A percentile compares a stretch with the other conserved stretches of the same genome.
Evolutionary conservation across 2,329 filamentous ascomycete genomes (phyloP).

Genomic region (Venturiaceae sp.): DNA sequence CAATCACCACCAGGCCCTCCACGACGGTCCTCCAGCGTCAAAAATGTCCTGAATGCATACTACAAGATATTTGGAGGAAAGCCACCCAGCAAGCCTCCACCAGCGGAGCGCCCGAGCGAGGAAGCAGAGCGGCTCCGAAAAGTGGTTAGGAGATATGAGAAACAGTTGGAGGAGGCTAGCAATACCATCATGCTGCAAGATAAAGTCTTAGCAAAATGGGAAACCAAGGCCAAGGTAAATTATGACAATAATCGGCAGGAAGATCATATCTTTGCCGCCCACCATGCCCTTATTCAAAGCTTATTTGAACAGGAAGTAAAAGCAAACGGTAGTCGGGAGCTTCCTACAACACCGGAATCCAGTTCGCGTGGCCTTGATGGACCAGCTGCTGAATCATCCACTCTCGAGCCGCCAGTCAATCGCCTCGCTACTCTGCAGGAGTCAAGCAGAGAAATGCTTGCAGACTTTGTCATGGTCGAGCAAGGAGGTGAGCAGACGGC

Average conservation of each 20-base stretch:
- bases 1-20: neutral
- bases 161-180: slow-evolving; percentile 8
- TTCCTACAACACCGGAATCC: too few species aligned
- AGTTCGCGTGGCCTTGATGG: neutral
- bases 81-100: neutral
- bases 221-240: slow-evolving; percentile 3
- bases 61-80: slow-evolving; percentile 8
- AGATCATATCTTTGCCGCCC: neutral
- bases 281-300: neutral
- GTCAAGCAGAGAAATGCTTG: slow-evolving; percentile 6
- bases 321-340: neutral
- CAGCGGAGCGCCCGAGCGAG: neutral
- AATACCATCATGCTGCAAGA: slow-evolving; percentile 8
- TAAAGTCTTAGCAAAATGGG: slow-evolving; percentile 7
- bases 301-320: neutral
- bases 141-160: slow-evolving; percentile 5
- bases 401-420: neutral
- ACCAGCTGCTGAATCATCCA: neutral
- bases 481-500: neutral
- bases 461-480: neutral
- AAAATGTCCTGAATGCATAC: slow-evolving; percentile 5
- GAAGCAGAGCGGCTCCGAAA: slow-evolving; percentile 1
- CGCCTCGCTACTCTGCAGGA: neutral
- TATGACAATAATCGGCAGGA: neutral
- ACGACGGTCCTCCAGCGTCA: neutral